Conservation (phyloP, 2,329 filamentous ascomycete genomes). For the Pyrenophora graminea region DNA sequence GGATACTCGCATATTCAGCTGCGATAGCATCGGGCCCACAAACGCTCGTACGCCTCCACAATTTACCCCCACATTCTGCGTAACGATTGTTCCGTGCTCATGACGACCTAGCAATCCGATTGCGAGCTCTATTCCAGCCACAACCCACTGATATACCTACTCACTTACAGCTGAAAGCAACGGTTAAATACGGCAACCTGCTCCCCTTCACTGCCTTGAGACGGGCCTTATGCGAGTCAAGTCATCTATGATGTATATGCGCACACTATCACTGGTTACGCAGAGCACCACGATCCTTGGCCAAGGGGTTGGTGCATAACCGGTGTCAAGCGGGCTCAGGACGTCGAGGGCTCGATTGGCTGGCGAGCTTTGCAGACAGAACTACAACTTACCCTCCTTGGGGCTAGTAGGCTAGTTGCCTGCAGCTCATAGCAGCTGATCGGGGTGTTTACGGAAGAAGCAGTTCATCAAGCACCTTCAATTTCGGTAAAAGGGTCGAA, state of each 20-base stretch:
- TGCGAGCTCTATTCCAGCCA: neutral
- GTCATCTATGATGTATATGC: conserved; percentile 18
- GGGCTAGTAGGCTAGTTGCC: conserved; percentile 4
- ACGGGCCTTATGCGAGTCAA: conserved; percentile 28
- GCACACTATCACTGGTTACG: conserved; percentile 31
- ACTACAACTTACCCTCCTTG: neutral
- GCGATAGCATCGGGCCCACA: no score
- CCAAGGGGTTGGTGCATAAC: conserved; percentile 21
- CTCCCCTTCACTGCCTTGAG: conserved; percentile 16
- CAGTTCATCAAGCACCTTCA: neutral
- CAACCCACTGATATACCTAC: neutral
- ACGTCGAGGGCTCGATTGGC: conserved; percentile 2
- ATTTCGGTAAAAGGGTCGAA: neutral
- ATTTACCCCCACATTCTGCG: neutral
- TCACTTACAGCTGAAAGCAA: neutral
- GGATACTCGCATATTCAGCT: no score
- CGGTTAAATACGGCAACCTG: conserved; percentile 12
- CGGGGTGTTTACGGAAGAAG: neutral
- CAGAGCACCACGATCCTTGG: conserved; percentile 16
- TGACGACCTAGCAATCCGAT: neutral
- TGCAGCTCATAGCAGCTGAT: conserved; percentile 2
- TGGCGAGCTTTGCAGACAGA: conserved; percentile 1
- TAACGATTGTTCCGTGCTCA: neutral
- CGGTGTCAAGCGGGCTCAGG: conserved; percentile 5
- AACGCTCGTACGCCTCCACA: no score